A percentile compares a stretch with the other conserved stretches of the same genome.
These are phyloP conservation scores for Eucalyptus sp. DNA, from an alignment of 345 rosid species.

Conservation along the genomic window DNA sequence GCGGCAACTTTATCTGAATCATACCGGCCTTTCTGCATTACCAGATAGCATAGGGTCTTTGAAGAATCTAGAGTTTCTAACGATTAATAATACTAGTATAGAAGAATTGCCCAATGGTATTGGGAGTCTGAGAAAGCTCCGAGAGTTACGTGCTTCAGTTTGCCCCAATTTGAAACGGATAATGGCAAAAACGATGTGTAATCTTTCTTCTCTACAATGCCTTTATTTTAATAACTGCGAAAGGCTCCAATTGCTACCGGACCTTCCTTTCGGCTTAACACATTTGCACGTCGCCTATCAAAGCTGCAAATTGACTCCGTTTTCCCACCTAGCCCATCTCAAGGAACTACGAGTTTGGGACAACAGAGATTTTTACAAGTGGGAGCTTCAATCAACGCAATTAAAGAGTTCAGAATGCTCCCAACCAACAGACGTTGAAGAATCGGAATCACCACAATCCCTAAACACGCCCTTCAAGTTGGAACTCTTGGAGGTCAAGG, in stretches of 20 bases:
- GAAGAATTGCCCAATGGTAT: neutral
- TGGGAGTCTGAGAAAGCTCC: neutral
- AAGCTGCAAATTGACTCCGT: neutral
- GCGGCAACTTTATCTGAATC: fast-evolving
- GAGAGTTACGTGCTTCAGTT: fast-evolving
- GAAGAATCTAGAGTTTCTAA: neutral
- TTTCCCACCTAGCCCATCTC: neutral
- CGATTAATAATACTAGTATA: neutral
- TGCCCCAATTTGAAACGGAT: fast-evolving
- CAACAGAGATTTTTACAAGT: fast-evolving
- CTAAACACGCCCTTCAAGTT: neutral
- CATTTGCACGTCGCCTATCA: neutral
- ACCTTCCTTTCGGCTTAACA: neutral
- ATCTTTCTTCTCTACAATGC: neutral
- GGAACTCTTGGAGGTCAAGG: fast-evolving
- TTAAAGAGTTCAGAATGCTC: neutral
- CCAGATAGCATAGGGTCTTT: neutral
- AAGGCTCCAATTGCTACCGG: neutral
- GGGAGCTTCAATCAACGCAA: neutral
- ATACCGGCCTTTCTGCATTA: neutral
- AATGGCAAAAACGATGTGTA: neutral
- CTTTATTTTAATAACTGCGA: fast-evolving
- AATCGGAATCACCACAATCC: neutral
- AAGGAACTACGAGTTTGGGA: neutral
- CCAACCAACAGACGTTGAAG: neutral